A percentile compares a stretch with the other conserved stretches of the same genome.
These are phyloP conservation scores for Teratosphaeria epicoccoides DNA, from an alignment of 2,329 filamentous ascomycete species.

Conservation along the genomic window DNA sequence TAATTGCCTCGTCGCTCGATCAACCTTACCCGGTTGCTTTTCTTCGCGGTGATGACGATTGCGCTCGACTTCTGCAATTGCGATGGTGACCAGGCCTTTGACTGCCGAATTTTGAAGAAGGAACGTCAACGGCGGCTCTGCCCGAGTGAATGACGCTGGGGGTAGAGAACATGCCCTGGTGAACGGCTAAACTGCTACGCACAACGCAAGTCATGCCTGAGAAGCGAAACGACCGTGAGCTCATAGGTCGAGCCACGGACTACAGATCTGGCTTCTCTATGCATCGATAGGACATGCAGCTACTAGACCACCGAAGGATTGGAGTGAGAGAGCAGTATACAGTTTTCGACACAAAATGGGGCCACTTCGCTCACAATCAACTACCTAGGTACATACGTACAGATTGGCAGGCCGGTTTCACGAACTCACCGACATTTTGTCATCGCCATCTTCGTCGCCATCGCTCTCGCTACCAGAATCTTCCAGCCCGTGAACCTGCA, in stretches of 20 bases:
- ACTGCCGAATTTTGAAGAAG: not conserved
- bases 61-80: too few species aligned
- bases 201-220: not conserved
- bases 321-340: too few species aligned
- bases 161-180: not conserved
- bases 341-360: too few species aligned
- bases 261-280: too few species aligned
- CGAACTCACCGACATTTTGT: not conserved
- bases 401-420: not conserved
- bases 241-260: not conserved
- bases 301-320: not conserved
- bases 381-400: not conserved
- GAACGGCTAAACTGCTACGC: not conserved
- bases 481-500: slow-evolving; percentile 9
- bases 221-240: not conserved
- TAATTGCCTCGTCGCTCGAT: too few species aligned
- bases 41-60: too few species aligned
- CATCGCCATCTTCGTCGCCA: not conserved
- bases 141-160: too few species aligned
- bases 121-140: not conserved
- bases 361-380: too few species aligned
- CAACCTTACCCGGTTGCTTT: too few species aligned
- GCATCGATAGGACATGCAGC: too few species aligned
- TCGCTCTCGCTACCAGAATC: slow-evolving; percentile 1
- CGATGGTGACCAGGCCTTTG: not conserved